Evolutionary conservation across 2,329 filamentous ascomycete species (phyloP).

Genomic region (Exophiala lecanii-corni): DNA sequence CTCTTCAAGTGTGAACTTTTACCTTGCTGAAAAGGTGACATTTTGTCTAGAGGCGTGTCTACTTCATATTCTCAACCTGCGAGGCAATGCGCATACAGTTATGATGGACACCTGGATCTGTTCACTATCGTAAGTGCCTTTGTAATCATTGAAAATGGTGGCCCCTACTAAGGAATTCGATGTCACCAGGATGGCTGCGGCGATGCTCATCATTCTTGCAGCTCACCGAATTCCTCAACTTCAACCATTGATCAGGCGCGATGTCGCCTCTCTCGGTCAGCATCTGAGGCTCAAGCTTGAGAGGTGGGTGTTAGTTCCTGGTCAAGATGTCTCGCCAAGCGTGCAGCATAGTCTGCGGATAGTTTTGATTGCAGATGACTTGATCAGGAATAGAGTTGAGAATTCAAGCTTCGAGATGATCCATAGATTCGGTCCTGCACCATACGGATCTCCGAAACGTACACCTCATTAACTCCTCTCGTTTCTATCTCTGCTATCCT

Average conservation of each 20-base stretch:
- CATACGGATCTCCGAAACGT: no score
- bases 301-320: slow-evolving; percentile 41
- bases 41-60: slow-evolving; percentile 77
- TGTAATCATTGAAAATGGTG: no score
- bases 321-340: slow-evolving; percentile 41
- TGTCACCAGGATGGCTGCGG: slow-evolving; percentile 44
- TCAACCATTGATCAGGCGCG: slow-evolving; percentile 35
- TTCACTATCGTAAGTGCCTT: slow-evolving; percentile 44
- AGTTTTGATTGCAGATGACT: no score
- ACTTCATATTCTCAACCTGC: slow-evolving; percentile 56
- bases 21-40: no score
- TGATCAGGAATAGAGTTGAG: no score
- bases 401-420: no score
- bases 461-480: no score
- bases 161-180: no score
- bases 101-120: slow-evolving; percentile 54
- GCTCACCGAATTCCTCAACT: slow-evolving; percentile 40
- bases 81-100: slow-evolving; percentile 48
- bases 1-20: no score
- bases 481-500: no score
- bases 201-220: slow-evolving; percentile 47
- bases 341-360: no score
- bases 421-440: no score
- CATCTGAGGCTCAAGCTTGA: slow-evolving; percentile 41
- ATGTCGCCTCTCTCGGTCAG: slow-evolving; percentile 38